Percentiles rank a stretch among this genome's conserved stretches.
Conservation (phyloP, 139 green algal species). For the Monoraphidium neglectum region DNA sequence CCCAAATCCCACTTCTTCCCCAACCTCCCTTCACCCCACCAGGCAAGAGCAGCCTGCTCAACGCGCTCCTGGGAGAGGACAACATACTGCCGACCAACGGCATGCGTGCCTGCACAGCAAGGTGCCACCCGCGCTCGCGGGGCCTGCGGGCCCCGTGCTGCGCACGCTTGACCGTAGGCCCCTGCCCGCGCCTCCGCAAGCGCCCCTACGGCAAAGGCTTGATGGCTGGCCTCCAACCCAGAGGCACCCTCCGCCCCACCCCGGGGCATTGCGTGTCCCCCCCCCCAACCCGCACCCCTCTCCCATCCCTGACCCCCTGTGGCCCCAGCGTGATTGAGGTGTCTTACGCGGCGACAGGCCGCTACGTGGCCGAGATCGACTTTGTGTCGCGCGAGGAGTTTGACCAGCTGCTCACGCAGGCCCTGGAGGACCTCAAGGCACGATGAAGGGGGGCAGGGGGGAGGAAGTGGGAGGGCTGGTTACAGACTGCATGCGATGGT, state of each 20-base stretch:
- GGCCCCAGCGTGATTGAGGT: too few relatives aligned
- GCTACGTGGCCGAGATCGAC: too few relatives aligned
- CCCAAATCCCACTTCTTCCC: too few relatives aligned
- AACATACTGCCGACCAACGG: constrained; percentile 42
- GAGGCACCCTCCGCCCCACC: too few relatives aligned
- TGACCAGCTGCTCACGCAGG: too few relatives aligned
- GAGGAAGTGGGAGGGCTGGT: too few relatives aligned
- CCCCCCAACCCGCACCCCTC: background rate
- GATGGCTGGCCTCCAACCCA: background rate
- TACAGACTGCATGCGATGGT: background rate
- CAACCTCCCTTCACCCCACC: too few relatives aligned
- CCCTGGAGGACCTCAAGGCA: too few relatives aligned
- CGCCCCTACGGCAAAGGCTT: too few relatives aligned
- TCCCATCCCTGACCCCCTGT: background rate
- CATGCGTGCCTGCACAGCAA: constrained; percentile 46
- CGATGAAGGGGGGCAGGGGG: background rate
- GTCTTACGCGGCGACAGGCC: too few relatives aligned
- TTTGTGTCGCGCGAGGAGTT: too few relatives aligned
- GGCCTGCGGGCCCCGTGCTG: constrained; percentile 26
- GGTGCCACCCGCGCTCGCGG: constrained; percentile 29
- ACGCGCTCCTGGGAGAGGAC: constrained; percentile 37
- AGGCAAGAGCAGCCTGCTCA: constrained; percentile 38
- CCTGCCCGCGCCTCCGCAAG: too few relatives aligned
- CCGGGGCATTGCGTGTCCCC: background rate
- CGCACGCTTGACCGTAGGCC: constrained; percentile 3